A percentile compares a stretch with the other conserved stretches of the same genome.
Evolutionary conservation across 495 filamentous ascomycete genomes (phyloP).

Genomic region (Talaromyces thailandensis): DNA sequence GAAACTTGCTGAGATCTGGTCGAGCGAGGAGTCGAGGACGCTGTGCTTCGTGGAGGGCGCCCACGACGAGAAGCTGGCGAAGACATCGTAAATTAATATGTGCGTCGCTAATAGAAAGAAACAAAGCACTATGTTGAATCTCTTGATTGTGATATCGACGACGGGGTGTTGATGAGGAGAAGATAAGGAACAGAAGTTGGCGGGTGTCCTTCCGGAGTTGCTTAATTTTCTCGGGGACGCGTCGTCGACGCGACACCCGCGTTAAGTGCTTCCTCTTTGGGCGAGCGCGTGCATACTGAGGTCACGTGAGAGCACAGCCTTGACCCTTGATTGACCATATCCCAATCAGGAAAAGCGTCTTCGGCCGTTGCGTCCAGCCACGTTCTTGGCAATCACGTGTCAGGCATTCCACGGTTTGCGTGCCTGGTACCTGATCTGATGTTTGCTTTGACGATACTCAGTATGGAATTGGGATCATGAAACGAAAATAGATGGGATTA

Average conservation of each 20-base stretch:
- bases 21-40: conserved; percentile 34
- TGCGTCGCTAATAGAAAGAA: background rate
- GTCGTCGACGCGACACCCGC: conserved; percentile 22
- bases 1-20: conserved; percentile 24
- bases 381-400: background rate
- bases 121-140: conserved; percentile 4
- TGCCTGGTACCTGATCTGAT: background rate
- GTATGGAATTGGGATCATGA: background rate
- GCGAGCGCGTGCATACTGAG: background rate
- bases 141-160: background rate
- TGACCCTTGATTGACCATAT: background rate
- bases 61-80: conserved; percentile 36
- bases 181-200: background rate
- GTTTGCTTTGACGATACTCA: background rate
- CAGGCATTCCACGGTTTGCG: background rate
- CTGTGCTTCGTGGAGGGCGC: conserved; percentile 31
- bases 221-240: conserved; percentile 13
- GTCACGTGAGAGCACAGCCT: background rate
- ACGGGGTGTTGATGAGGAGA: background rate
- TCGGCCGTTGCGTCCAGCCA: background rate
- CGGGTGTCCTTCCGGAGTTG: background rate
- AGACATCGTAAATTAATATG: conserved; percentile 27
- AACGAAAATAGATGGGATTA: background rate
- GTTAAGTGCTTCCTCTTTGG: conserved; percentile 28
- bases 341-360: background rate